Base-by-base conservation (phyloP, 768 basidiomycete genomes). In the Phylloporus sp. region DNA sequence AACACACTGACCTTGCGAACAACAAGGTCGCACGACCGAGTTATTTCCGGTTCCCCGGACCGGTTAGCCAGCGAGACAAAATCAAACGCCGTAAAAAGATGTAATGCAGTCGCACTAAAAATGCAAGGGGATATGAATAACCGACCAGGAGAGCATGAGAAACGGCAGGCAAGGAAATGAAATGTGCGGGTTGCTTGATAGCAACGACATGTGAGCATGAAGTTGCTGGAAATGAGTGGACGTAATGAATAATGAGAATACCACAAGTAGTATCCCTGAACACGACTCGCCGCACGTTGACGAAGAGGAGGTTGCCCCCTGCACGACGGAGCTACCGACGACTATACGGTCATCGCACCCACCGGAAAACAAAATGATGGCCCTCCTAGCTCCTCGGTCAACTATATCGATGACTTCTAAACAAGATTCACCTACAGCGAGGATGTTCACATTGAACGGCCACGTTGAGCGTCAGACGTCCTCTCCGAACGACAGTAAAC, bases 401-500 rank as follows among this genome's bases (percentile, higher is more conserved):
- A 24, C 24, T 37, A n/a, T 22, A 26, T 33, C 7, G 20, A n/a
- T 37, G 32, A 31, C 11, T 27, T 26, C 24, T 17, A 33, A 33
- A 15, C n/a, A 20, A 20, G 26, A 58, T 44, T 20, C 33, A 55
- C 59, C 45, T 34, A 13, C 27, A 26, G 10, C 5, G 21, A 28
- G 27, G 34, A 39, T 15, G 22, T 23, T 18, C 11, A 23, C 15
- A 29, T 22, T 18, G 38, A 23, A 35, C 28, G 32, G 11, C 26
- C 24, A 29, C 11, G 14, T 17, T 1, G 40, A 44, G 22, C n/a
- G 21, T 66, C 56, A 65, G 40, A 55, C 58, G 32, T 69, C 66
- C 44, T 69, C 65, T 38, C 51, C 64, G 28, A 69, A 69, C 2
- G 69, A 70, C 39, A 69, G 49, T 5, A 72, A 56, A 35, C 68